Base-by-base conservation (phyloP, 306 rosid genomes). In the Quercus cerris region DNA sequence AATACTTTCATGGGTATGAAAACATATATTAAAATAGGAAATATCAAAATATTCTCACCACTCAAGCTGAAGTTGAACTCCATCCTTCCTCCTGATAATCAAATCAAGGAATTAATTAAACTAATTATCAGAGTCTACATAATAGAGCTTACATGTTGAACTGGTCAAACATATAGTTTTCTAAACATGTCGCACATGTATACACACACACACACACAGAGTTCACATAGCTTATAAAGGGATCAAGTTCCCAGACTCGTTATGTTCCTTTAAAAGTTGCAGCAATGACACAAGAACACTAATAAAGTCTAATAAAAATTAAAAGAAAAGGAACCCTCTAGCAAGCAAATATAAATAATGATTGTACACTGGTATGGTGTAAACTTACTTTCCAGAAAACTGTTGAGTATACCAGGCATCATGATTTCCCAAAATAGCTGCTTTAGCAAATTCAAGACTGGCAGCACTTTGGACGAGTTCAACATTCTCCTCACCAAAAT, bases 401-500 rank as follows among this genome's bases (percentile, higher is more conserved):
- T 70, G 84, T 75, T 8, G 83, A 56, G 99, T 93, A 82, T 82
- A 89, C 99, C 98, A 95, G 76, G 98, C 82, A 89, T 95, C 99
- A 73, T 93, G 99, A 80, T 90, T 93, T 84, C 97, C 99, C 85
- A 95, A 82, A 77, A 95, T 91, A 77, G 90, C 88, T 71, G 93
- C 96, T 85, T 93, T 93, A 44, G 94, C n/a, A 89, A 90, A 87
- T 76, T 83, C 82, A 68, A 93, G 87, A 35, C 79, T 86, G n/a
- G 97, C 93, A 81, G 90, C 83, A 69, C 91, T 93, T 73, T 19
- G 90, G 78, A 95, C 97, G 4, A 95, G 90, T 83, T 91, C 96
- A 71, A 93, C 90, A 73, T 91, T 90, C 88, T 95, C 98, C 46
- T 95, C 94, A 44, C 99, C 98, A 86, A 95, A 93, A 89, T 95